Evolutionary conservation across 2,329 filamentous ascomycete species (phyloP).

Genomic region (Penicillium janthinellum): DNA sequence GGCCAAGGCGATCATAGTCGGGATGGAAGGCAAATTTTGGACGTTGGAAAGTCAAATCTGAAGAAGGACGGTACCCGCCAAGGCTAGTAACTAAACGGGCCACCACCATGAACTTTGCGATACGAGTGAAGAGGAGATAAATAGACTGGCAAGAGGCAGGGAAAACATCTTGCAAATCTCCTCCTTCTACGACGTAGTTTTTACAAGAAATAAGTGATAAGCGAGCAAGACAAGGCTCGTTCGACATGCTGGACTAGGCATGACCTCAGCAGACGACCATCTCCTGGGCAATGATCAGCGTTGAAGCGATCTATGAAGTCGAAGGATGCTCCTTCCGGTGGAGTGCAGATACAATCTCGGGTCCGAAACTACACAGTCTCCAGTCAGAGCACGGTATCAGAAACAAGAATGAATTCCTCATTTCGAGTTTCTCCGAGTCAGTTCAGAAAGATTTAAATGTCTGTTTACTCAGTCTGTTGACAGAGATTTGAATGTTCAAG

Average conservation of each 20-base stretch:
- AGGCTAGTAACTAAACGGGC: constrained; percentile 2
- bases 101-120: background rate
- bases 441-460: background rate
- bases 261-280: background rate
- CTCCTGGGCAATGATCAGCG: constrained; percentile 6
- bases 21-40: background rate
- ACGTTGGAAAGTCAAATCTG: background rate
- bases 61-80: background rate
- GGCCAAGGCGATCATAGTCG: background rate
- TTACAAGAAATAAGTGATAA: background rate
- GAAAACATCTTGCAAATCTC: too few species aligned
- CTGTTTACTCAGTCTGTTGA: too few species aligned
- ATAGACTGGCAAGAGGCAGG: background rate
- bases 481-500: background rate
- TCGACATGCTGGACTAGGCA: background rate
- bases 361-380: constrained; percentile 1
- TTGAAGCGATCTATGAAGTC: constrained; percentile 11
- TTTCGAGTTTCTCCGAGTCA: background rate
- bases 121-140: background rate
- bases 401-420: constrained; percentile 6
- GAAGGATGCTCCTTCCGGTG: constrained; percentile 9
- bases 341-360: constrained; percentile 12
- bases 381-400: constrained; percentile 9
- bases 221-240: background rate
- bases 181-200: background rate